Evolutionary conservation across 257 asterid genomes (phyloP), one percentile per base, ranked within the genome.

Genomic region (Phtheirospermum japonicum): DNA sequence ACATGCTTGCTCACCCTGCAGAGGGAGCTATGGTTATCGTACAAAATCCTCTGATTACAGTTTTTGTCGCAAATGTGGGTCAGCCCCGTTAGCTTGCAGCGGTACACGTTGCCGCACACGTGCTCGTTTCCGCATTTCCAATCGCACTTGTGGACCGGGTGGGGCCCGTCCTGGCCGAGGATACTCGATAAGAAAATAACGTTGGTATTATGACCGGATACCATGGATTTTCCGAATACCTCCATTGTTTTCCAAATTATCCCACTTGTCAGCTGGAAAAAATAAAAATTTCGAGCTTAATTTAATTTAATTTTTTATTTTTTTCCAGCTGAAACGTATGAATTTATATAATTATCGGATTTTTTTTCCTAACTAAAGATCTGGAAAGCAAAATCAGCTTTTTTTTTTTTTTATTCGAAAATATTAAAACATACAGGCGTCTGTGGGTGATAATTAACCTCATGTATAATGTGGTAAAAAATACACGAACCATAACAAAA

Each of bases 161-260:
- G 80, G 71, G 97, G 96, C 76, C 94, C 97, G 80, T 93, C 99
- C 64, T 93, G 99, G 80, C 99, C 97, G 63, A 89, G 91, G 79
- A 93, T 87, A 79, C 84, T 89, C 0, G 97, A 93, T 78, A 93
- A 75, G 74, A 71, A 93, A 81, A 93, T 81, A 77, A 89, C 97
- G 73, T 85, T 87, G 66, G 95, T 67, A 79, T 89, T 84, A 79
- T 87, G 86, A 76, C 82, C 80, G 57, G 84, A 83, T 71, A 82
- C 86, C 94, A 82, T 70, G 70, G 90, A 83, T 79, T 85, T 85
- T 31, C 97, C 99, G 85, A 87, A 77, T 82, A 83, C 95, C 96
- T 89, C 97, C 99, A 93, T 93, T 48, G 28, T 23, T 23, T 23
- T 23, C 28, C 28, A 23, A 23, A 23, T 23, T 23, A 23, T 23